These are phyloP conservation scores for Rhytidhysteron rufulum DNA, from an alignment of 2,329 filamentous ascomycete genomes.

Conservation along the genomic window DNA sequence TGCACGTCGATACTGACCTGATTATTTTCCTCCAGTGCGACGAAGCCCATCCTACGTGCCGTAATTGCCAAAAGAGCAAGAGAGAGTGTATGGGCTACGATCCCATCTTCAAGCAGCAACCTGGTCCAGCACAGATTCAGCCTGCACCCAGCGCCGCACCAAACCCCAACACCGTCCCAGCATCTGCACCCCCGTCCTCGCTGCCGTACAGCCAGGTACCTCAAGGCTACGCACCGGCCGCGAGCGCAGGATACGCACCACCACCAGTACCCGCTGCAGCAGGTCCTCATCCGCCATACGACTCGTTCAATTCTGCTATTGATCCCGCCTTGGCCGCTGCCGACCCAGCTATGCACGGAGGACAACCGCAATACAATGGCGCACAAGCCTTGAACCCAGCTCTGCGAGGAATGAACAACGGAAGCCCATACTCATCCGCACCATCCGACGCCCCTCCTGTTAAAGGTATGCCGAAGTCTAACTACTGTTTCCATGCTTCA, in stretches of 20 bases:
- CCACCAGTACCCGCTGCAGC: constrained; percentile 32
- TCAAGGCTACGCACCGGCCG: constrained; percentile 42
- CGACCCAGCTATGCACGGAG: constrained; percentile 25
- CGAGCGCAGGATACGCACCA: constrained; percentile 39
- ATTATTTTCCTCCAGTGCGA: constrained; percentile 66
- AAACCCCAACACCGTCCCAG: constrained; percentile 26
- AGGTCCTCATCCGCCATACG: constrained; percentile 40
- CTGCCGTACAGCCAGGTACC: constrained; percentile 37
- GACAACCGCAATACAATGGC: constrained; percentile 28
- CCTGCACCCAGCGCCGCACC: constrained; percentile 55
- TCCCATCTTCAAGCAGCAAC: constrained; percentile 75
- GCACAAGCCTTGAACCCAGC: constrained; percentile 28
- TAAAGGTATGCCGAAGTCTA: constrained; percentile 22
- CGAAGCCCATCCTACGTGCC: constrained; percentile 88
- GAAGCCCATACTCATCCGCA: constrained; percentile 17
- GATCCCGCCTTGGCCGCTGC: constrained; percentile 62
- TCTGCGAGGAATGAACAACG: constrained; percentile 19
- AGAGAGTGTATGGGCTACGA: constrained; percentile 84
- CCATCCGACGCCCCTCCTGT: constrained; percentile 17
- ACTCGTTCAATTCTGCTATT: constrained; percentile 56
- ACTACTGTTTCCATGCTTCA: background rate
- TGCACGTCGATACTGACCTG: constrained; percentile 21
- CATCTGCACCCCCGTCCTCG: constrained; percentile 28
- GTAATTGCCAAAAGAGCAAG: constrained; percentile 86
- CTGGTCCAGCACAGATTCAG: constrained; percentile 68